Evolutionary conservation across 2,329 filamentous ascomycete species (phyloP).

Genomic region (Westerdykella ornata): DNA sequence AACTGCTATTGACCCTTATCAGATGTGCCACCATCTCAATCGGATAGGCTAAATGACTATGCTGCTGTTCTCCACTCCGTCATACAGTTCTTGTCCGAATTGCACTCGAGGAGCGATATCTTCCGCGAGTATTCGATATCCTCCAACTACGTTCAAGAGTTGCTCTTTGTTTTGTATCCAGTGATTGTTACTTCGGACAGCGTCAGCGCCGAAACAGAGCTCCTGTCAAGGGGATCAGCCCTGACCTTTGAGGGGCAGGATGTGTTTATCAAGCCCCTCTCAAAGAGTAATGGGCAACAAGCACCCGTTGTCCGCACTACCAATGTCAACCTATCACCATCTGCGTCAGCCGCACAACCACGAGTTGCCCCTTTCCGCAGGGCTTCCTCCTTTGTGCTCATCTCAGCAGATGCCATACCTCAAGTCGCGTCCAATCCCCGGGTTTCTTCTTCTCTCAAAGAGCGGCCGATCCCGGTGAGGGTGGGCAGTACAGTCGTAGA

Average conservation of each 20-base stretch:
- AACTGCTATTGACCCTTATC: slow-evolving; percentile 11
- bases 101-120: slow-evolving; percentile 66
- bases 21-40: slow-evolving; percentile 30
- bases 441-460: slow-evolving; percentile 57
- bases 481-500: slow-evolving; percentile 67
- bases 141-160: slow-evolving; percentile 73
- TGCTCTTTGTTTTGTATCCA: slow-evolving; percentile 77
- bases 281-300: slow-evolving; percentile 50
- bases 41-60: slow-evolving; percentile 47
- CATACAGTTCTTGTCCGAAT: slow-evolving; percentile 68
- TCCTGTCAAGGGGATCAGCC: slow-evolving; percentile 74
- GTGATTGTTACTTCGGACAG: slow-evolving; percentile 80
- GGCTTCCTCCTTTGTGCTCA: slow-evolving; percentile 83
- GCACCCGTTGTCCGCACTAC: slow-evolving; percentile 68
- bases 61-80: slow-evolving; percentile 66
- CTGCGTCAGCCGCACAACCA: slow-evolving; percentile 20
- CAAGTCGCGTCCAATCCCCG: slow-evolving; percentile 53
- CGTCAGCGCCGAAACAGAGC: slow-evolving; percentile 74
- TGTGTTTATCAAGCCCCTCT: slow-evolving; percentile 72
- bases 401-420: slow-evolving; percentile 61
- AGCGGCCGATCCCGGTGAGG: slow-evolving; percentile 42
- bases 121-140: slow-evolving; percentile 78
- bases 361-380: slow-evolving; percentile 62
- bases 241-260: slow-evolving; percentile 81
- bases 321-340: slow-evolving; percentile 43